A percentile compares a stretch with the other conserved stretches of the same genome.
These are phyloP conservation scores for Viola pubescens DNA, from an alignment of 441 rosid species.

Conservation along the genomic window DNA sequence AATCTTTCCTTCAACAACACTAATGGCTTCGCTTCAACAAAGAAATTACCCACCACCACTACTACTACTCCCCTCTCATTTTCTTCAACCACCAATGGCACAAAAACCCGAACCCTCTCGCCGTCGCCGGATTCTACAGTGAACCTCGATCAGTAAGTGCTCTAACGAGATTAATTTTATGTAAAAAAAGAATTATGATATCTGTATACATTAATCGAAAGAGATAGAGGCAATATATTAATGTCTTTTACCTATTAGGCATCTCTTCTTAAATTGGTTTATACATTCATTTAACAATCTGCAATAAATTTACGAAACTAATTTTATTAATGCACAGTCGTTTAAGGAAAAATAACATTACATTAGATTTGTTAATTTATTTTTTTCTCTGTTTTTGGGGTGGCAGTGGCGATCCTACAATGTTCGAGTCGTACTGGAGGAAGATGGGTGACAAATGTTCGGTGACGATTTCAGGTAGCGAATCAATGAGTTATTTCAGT, in stretches of 20 bases:
- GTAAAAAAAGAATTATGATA: background rate
- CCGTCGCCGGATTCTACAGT: conserved; percentile 21
- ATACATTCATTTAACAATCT: too few species aligned
- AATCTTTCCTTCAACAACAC: too few species aligned
- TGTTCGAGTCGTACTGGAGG: conserved; percentile 66
- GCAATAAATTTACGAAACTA: too few species aligned
- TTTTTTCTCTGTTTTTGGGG: background rate
- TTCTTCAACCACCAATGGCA: conserved; percentile 7
- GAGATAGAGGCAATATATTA: too few species aligned
- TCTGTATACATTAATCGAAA: background rate
- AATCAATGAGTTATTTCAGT: conserved; percentile 82
- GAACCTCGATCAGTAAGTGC: conserved; percentile 42
- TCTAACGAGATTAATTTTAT: background rate
- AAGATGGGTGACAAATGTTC: conserved; percentile 48
- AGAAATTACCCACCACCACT: background rate
- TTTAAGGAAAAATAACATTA: too few species aligned
- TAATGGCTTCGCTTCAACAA: conserved; percentile 8
- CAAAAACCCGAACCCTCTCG: background rate
- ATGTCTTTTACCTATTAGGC: too few species aligned
- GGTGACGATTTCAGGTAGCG: conserved; percentile 49
- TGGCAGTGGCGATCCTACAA: conserved; percentile 59
- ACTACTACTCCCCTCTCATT: background rate
- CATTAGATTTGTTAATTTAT: too few species aligned
- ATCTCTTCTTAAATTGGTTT: too few species aligned
- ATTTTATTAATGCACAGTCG: too few species aligned